Evolutionary conservation across 1,284 basidiomycete species (phyloP).

Genomic region (Fomitopsis betulina): DNA sequence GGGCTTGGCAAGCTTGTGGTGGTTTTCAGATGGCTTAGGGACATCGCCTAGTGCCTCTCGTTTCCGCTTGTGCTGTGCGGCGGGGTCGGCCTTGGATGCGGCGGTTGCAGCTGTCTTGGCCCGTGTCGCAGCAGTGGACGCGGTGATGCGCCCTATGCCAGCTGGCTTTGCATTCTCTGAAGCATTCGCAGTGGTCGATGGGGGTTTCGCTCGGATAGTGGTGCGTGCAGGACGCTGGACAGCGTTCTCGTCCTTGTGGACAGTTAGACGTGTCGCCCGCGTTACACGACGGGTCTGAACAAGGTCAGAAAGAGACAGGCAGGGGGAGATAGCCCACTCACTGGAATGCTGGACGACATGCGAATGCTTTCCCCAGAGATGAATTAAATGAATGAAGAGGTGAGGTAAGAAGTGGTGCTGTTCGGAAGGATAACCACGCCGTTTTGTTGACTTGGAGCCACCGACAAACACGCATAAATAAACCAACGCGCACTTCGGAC

Average conservation of each 20-base stretch:
- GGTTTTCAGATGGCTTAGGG: constrained; percentile 43
- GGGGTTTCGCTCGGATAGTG: constrained; percentile 55
- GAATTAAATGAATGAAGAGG: constrained; percentile 11
- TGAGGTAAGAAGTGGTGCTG: constrained; percentile 15
- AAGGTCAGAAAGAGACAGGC: neutral
- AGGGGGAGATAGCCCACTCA: constrained; percentile 14
- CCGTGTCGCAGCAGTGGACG: constrained; percentile 35
- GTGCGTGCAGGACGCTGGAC: constrained; percentile 49
- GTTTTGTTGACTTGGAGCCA: constrained; percentile 31
- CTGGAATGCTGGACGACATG: constrained; percentile 34
- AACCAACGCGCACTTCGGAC: constrained; percentile 17
- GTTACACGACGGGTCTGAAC: constrained; percentile 53
- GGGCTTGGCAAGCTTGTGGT: constrained; percentile 27
- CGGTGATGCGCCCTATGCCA: constrained; percentile 23
- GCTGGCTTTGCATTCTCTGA: constrained; percentile 30
- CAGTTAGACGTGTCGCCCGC: constrained; percentile 43
- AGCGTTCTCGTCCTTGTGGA: constrained; percentile 59
- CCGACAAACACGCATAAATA: constrained; percentile 27
- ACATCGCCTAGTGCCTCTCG: constrained; percentile 72
- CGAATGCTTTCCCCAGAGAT: constrained; percentile 7
- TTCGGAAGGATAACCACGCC: constrained; percentile 9
- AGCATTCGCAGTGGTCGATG: constrained; percentile 33
- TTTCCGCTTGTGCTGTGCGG: constrained; percentile 60
- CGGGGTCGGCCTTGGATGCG: constrained; percentile 34
- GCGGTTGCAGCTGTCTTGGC: constrained; percentile 26